Evolutionary conservation across 169 alveolate species (phyloP), one percentile per base, ranked within the genome.

Genomic region (Besnoitia besnoiti): DNA sequence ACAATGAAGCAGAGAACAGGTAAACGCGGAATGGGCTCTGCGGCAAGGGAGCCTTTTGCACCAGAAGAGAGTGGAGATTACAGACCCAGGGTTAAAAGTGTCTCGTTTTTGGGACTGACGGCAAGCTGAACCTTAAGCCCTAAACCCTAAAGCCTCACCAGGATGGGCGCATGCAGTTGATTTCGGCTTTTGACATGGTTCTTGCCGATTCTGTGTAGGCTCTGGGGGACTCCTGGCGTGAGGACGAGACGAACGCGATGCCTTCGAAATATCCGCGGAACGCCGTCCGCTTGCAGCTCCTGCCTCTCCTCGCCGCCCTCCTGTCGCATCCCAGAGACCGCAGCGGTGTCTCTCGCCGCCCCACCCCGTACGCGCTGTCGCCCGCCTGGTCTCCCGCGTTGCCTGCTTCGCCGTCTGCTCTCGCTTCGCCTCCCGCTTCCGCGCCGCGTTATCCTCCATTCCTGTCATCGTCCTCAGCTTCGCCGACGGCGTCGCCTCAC

Each of bases 191-290:
- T n/a, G n/a, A n/a, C n/a, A n/a, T n/a, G n/a, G n/a, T n/a, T n/a
- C n/a, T 75, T 44, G 73, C 42, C 85, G 50, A 62, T 49, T 80
- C 47, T 39, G 55, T 40, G 46, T 82, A 89, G 93, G 89, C 88
- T 46, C 62, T 76, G 19, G 89, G 89, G 33, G 61, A 79, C 49
- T n/a, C 62, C 16, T 89, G 93, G 93, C 21, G 77, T 35, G 93
- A 89, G 24, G 93, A 89, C 67, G 59, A 82, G 47, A 61, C 93
- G 42, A 89, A 89, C 89, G 35, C 35, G 27, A 30, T 24, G 47
- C 79, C 89, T 0, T 1, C 5, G 82, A 89, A 89, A 30, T 89
- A 89, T 19, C 93, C 61, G 55, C 50, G 93, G 62, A 89, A 89
- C 82, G 80, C 88, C 19, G 50, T 89, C 67, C 89, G 93, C 14